phyloP scores from a whole-genome alignment of 2,329 filamentous ascomycete genomes.

The Aspergillus unguis region DNA sequence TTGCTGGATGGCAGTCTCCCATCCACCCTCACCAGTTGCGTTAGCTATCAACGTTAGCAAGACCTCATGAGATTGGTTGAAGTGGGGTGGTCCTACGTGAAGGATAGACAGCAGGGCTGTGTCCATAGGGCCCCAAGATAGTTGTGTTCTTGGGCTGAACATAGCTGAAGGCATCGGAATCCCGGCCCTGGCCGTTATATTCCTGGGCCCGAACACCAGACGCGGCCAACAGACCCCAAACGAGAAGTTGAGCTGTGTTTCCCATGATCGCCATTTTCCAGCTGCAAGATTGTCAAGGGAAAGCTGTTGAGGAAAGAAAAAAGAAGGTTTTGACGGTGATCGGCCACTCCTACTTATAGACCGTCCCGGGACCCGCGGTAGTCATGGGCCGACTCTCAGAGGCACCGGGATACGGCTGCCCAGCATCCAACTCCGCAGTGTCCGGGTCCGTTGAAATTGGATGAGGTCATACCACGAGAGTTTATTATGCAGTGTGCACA shows the following conservation, averaged over 20 bases:
- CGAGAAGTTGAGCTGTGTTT: neutral
- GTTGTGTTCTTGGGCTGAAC: conserved; percentile 21
- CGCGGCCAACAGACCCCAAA: conserved; percentile 2
- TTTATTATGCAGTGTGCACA: too few species aligned
- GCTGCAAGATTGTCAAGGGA: neutral
- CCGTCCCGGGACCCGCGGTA: neutral
- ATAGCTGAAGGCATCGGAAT: conserved; percentile 15
- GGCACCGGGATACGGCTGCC: neutral
- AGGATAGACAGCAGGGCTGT: conserved; percentile 18
- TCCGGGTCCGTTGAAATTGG: neutral
- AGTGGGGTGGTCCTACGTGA: conserved; percentile 15
- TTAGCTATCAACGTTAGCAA: conserved; percentile 13
- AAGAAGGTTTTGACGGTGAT: neutral
- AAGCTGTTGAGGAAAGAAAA: neutral
- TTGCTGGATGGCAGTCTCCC: conserved; percentile 19
- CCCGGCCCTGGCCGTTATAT: neutral
- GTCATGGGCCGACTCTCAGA: neutral
- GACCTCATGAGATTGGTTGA: neutral
- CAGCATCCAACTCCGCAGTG: neutral
- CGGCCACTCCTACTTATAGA: neutral
- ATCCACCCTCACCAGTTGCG: conserved; percentile 19
- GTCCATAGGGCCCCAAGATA: conserved; percentile 18
- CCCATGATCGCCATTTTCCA: neutral
- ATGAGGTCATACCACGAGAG: too few species aligned
- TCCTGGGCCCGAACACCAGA: neutral